Conservation (phyloP, 768 basidiomycete genomes). For the Leucocoprinus birnbaumii region DNA sequence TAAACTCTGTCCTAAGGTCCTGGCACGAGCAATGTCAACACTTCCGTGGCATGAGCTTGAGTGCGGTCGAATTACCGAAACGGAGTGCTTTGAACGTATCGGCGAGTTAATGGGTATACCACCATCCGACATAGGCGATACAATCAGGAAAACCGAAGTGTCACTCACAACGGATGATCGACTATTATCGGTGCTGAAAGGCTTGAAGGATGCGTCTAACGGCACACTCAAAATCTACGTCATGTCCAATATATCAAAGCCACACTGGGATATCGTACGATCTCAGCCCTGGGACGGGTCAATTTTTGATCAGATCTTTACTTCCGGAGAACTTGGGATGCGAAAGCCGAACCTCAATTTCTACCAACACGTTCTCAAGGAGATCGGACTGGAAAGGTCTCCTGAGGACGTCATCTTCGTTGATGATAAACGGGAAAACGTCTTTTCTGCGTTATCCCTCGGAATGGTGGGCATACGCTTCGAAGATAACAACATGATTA, state of each 20-base stretch:
- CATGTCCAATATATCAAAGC: slow-evolving; percentile 58
- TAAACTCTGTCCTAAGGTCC: slow-evolving; percentile 34
- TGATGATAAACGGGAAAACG: slow-evolving; percentile 60
- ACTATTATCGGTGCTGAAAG: slow-evolving; percentile 41
- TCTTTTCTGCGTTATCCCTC: slow-evolving; percentile 52
- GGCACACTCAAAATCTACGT: slow-evolving; percentile 42
- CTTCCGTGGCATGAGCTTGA: slow-evolving; percentile 55
- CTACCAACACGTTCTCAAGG: slow-evolving; percentile 44
- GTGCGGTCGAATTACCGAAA: slow-evolving; percentile 39
- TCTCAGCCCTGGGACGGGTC: slow-evolving; percentile 46
- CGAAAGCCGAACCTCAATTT: slow-evolving; percentile 56
- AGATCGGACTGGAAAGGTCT: slow-evolving; percentile 33
- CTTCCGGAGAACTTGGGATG: slow-evolving; percentile 47
- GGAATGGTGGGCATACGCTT: slow-evolving; percentile 56
- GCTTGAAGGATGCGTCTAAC: slow-evolving; percentile 36
- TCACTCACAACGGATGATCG: slow-evolving; percentile 41
- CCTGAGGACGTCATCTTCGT: slow-evolving; percentile 49
- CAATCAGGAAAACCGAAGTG: slow-evolving; percentile 45
- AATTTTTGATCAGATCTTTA: slow-evolving; percentile 49
- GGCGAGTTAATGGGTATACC: slow-evolving; percentile 35
- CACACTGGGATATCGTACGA: slow-evolving; percentile 45
- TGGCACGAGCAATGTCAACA: slow-evolving; percentile 40
- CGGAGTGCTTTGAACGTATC: slow-evolving; percentile 39
- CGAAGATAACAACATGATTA: slow-evolving; percentile 30
- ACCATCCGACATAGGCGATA: slow-evolving; percentile 35